These are phyloP conservation scores for Neoconidiobolus thromboides DNA, from an alignment of 371 early-diverging fungal species.

Conservation along the genomic window DNA sequence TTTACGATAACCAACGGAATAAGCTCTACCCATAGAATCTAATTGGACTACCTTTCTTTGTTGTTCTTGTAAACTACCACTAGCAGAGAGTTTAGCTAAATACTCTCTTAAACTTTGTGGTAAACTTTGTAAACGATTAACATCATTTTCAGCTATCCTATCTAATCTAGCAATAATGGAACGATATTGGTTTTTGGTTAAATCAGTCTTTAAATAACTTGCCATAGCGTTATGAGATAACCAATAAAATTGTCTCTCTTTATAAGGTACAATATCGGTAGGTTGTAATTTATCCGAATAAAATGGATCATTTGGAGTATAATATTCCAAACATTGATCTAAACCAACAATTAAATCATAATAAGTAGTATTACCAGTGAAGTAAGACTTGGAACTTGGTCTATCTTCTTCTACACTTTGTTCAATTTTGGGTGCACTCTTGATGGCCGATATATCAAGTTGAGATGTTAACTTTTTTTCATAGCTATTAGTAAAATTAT, in stretches of 20 bases:
- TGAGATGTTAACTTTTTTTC: too few species aligned
- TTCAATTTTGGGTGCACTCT: too few species aligned
- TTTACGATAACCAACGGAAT: conserved; percentile 71
- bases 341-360: conserved; percentile 50
- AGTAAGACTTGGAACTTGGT: conserved; percentile 61
- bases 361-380: conserved; percentile 71
- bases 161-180: conserved; percentile 30
- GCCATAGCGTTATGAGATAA: conserved; percentile 32
- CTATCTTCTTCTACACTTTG: neutral
- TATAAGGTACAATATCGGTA: conserved; percentile 9
- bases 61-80: conserved; percentile 13
- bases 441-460: too few species aligned
- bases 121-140: neutral
- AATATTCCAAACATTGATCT: conserved; percentile 34
- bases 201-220: conserved; percentile 24
- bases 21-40: conserved; percentile 62
- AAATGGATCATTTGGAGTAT: conserved; percentile 14
- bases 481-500: too few species aligned
- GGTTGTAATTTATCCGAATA: conserved; percentile 7
- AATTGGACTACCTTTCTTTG: conserved; percentile 18
- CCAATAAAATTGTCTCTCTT: conserved; percentile 17
- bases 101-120: conserved; percentile 8
- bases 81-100: conserved; percentile 21
- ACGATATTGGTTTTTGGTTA: conserved; percentile 46
- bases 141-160: conserved; percentile 4